Conservation (phyloP, 2,329 filamentous ascomycete genomes). For the Aulographum hederae region DNA sequence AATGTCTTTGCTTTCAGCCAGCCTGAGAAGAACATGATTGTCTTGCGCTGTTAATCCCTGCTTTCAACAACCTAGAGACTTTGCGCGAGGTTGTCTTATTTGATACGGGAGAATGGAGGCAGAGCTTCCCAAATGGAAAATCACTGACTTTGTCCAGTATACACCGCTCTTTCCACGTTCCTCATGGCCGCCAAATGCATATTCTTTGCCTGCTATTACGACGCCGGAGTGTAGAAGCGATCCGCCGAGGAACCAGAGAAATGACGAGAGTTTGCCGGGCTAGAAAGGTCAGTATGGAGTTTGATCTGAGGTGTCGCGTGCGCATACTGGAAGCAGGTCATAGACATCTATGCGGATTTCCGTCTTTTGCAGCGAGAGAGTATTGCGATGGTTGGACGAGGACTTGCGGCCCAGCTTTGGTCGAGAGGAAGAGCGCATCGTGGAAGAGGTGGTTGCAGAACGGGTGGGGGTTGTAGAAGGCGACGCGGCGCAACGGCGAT, state of each 20-base stretch:
- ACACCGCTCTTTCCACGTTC: constrained; percentile 54
- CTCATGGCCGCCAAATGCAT: constrained; percentile 72
- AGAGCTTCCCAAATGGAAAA: not conserved
- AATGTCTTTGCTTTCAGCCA: not conserved
- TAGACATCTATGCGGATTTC: constrained; percentile 64
- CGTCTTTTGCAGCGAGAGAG: constrained; percentile 51
- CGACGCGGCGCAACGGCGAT: too few relatives aligned
- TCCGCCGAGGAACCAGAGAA: constrained; percentile 61
- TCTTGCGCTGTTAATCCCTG: not conserved
- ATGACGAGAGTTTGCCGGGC: constrained; percentile 55
- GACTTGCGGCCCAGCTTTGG: too few relatives aligned
- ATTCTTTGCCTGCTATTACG: constrained; percentile 63
- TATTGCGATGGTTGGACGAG: constrained; percentile 50
- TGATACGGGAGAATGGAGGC: not conserved
- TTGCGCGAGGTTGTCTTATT: too few relatives aligned
- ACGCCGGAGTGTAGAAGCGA: constrained; percentile 70
- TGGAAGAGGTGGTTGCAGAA: too few relatives aligned
- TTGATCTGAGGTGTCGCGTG: constrained; percentile 2
- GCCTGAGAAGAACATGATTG: not conserved
- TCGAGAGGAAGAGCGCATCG: too few relatives aligned
- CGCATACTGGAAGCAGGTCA: constrained; percentile 48
- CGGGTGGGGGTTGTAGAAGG: too few relatives aligned
- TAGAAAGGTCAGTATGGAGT: constrained; percentile 14
- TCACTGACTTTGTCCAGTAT: constrained; percentile 47
- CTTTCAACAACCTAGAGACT: constrained; percentile 10